phyloP scores from a whole-genome alignment of 129 eudicot species.

The Apium graveolens region DNA sequence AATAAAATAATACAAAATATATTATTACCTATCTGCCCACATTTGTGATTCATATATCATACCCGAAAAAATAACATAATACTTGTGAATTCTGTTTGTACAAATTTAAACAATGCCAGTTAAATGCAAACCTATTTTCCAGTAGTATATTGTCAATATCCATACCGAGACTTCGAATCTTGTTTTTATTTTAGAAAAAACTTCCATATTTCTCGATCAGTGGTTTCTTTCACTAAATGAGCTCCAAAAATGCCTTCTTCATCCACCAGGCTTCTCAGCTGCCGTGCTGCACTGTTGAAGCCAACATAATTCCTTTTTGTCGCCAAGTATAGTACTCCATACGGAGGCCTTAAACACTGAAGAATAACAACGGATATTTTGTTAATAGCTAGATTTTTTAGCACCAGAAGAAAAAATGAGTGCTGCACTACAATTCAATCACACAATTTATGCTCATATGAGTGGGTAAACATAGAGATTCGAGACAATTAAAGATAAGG shows the following conservation, averaged over 20 bases:
- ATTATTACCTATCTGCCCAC: not conserved
- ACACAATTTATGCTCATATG: not conserved
- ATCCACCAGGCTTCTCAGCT: slow-evolving; percentile 46
- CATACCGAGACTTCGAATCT: not conserved
- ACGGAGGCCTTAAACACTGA: slow-evolving; percentile 76
- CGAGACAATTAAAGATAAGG: not conserved
- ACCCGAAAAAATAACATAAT: not conserved
- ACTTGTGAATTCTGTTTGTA: not conserved
- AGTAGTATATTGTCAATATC: not conserved
- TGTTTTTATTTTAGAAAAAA: slow-evolving; percentile 46
- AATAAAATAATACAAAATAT: not conserved
- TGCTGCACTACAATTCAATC: not conserved
- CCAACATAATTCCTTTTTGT: slow-evolving; percentile 62
- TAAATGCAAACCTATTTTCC: slow-evolving; percentile 7
- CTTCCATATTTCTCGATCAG: slow-evolving; percentile 74
- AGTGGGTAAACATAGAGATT: not conserved
- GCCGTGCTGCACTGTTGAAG: slow-evolving; percentile 48
- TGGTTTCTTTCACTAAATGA: slow-evolving; percentile 48
- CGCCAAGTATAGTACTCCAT: slow-evolving; percentile 62
- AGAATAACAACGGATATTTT: not conserved
- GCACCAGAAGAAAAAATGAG: not conserved
- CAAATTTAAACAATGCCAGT: slow-evolving; percentile 5
- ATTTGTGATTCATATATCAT: not conserved
- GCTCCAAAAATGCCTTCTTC: slow-evolving; percentile 60
- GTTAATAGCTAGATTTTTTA: not conserved